phyloP scores from a whole-genome alignment of 768 basidiomycete genomes.

The Chalciporus sphaerocephalus region DNA sequence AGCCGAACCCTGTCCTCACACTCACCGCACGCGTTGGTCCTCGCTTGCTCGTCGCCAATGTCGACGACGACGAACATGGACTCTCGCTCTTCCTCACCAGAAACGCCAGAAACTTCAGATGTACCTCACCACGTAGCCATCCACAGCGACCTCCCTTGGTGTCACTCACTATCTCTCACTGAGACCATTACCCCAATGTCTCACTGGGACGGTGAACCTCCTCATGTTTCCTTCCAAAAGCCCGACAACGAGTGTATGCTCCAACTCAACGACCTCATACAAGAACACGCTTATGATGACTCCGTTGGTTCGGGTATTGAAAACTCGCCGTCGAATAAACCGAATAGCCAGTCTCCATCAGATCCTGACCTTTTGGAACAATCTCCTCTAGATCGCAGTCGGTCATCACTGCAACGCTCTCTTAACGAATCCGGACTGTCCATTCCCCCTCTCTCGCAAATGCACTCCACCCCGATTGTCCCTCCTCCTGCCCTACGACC shows the following conservation, averaged over 20 bases:
- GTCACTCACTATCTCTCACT: conserved; percentile 42
- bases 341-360: conserved; percentile 6
- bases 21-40: conserved; percentile 6
- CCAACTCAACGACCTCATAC: conserved; percentile 67
- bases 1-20: conserved; percentile 1
- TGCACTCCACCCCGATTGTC: conserved; percentile 54
- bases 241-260: conserved; percentile 55
- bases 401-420: conserved; percentile 31
- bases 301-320: conserved; percentile 21
- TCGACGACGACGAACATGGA: conserved; percentile 55
- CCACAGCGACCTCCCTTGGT: conserved; percentile 55
- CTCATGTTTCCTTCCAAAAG: conserved; percentile 40
- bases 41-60: conserved; percentile 35
- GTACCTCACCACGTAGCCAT: conserved; percentile 46
- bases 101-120: conserved; percentile 63
- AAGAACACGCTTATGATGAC: conserved; percentile 71
- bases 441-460: conserved; percentile 35
- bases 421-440: conserved; percentile 29
- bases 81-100: conserved; percentile 71
- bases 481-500: conserved; percentile 61
- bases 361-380: conserved; percentile 36
- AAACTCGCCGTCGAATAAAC: conserved; percentile 8
- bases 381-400: conserved; percentile 29
- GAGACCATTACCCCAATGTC: conserved; percentile 38
- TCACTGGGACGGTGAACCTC: conserved; percentile 42